Conservation (phyloP, 2,329 filamentous ascomycete genomes). For the Tolypocladium tropicale region DNA sequence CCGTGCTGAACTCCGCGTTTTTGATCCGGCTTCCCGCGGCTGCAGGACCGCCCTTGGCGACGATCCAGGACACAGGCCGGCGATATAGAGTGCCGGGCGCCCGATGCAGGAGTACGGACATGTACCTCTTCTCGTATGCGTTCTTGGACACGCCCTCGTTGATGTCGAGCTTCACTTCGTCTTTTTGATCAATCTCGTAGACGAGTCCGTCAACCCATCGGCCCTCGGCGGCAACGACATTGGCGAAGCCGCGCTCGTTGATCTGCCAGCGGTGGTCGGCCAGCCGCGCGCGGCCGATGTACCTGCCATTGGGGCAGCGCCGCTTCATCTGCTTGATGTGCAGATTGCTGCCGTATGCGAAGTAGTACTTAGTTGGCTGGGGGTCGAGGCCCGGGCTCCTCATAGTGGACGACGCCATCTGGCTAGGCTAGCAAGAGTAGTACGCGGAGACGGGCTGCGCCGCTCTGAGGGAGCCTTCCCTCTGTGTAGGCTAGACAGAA, state of each 20-base stretch:
- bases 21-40: conserved; percentile 14
- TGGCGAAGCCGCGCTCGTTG: conserved; percentile 36
- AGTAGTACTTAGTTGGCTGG: conserved; percentile 26
- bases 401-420: conserved; percentile 8
- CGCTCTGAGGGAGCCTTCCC: background rate
- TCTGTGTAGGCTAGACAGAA: background rate
- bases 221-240: conserved; percentile 23
- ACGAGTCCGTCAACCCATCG: conserved; percentile 29
- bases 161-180: conserved; percentile 28
- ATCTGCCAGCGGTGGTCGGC: conserved; percentile 32
- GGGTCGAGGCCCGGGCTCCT: conserved; percentile 2
- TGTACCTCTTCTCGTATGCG: conserved; percentile 25
- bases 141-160: conserved; percentile 29
- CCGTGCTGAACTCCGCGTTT: conserved; percentile 4
- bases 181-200: conserved; percentile 25
- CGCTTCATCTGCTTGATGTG: conserved; percentile 32
- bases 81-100: conserved; percentile 23
- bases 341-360: conserved; percentile 37
- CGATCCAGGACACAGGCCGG: conserved; percentile 26
- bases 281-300: conserved; percentile 28
- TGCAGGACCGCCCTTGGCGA: conserved; percentile 22
- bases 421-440: background rate
- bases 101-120: conserved; percentile 21
- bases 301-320: conserved; percentile 29
- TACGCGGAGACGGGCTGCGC: background rate